Conservation (phyloP, 192 early-diverging fungal genomes). For the Thoreauomyces humboldtii region DNA sequence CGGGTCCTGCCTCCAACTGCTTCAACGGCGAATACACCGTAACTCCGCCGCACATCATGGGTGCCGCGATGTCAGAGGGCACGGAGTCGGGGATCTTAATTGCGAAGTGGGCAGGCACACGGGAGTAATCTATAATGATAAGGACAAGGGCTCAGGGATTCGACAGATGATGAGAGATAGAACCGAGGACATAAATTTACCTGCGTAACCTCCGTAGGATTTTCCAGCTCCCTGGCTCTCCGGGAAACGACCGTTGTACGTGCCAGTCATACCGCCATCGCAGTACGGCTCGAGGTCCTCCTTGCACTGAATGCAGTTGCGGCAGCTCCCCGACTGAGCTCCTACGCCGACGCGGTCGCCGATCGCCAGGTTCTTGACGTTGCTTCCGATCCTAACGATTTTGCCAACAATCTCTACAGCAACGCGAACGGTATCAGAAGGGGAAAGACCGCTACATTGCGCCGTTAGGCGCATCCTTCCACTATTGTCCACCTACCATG, state of each 20-base stretch:
- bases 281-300: conserved; percentile 24
- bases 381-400: conserved; percentile 19
- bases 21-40: conserved; percentile 74
- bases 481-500: too few relatives aligned
- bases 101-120: conserved; percentile 22
- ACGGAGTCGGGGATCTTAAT: conserved; percentile 64
- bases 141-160: too few relatives aligned
- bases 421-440: background rate
- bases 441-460: too few relatives aligned
- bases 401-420: too few relatives aligned
- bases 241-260: conserved; percentile 29
- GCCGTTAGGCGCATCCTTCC: too few relatives aligned
- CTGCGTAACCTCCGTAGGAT: too few relatives aligned
- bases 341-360: conserved; percentile 43
- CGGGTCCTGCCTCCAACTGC: conserved; percentile 53
- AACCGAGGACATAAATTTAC: too few relatives aligned
- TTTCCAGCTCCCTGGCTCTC: too few relatives aligned
- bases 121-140: conserved; percentile 29
- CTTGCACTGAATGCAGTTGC: conserved; percentile 29
- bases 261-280: conserved; percentile 12
- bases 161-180: too few relatives aligned
- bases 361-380: conserved; percentile 21
- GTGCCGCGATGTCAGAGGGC: conserved; percentile 57
- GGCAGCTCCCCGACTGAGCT: conserved; percentile 31
- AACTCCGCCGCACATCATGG: conserved; percentile 78